A percentile compares a stretch with the other conserved stretches of the same genome.
Evolutionary conservation across 2,329 filamentous ascomycete genomes (phyloP).

Genomic region (Domatiomyces catenatus): DNA sequence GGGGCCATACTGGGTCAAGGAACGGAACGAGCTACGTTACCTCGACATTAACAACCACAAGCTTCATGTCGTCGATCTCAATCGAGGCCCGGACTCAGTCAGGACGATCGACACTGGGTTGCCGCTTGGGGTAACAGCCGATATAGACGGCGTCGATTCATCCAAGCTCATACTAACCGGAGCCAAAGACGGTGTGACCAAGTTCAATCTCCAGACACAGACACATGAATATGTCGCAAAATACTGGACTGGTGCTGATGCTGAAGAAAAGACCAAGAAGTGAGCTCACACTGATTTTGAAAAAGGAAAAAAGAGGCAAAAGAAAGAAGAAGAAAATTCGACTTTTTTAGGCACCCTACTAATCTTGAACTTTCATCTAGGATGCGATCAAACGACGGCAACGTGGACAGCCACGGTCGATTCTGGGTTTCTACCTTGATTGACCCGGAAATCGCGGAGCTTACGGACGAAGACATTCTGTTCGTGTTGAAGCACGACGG

Average conservation of each 20-base stretch:
- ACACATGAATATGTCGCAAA: slow-evolving; percentile 41
- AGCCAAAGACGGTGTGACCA: slow-evolving; percentile 68
- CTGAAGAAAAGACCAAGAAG: slow-evolving; percentile 32
- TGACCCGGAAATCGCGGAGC: slow-evolving; percentile 50
- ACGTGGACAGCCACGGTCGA: slow-evolving; percentile 60
- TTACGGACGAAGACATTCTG: slow-evolving; percentile 45
- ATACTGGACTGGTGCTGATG: slow-evolving; percentile 38
- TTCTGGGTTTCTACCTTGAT: slow-evolving; percentile 70
- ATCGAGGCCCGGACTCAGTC: slow-evolving; percentile 45
- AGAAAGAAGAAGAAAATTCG: too few relatives aligned
- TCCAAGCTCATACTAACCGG: slow-evolving; percentile 58
- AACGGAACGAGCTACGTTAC: slow-evolving; percentile 28
- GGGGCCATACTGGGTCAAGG: slow-evolving; percentile 26
- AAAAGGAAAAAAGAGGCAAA: too few relatives aligned
- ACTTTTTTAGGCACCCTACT: neutral
- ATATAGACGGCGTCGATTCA: slow-evolving; percentile 49
- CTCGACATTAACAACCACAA: slow-evolving; percentile 63
- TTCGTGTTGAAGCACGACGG: slow-evolving; percentile 52
- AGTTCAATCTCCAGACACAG: slow-evolving; percentile 50
- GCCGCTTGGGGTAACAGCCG: slow-evolving; percentile 55
- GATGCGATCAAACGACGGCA: slow-evolving; percentile 62
- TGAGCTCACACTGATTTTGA: too few relatives aligned
- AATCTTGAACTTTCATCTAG: slow-evolving; percentile 18
- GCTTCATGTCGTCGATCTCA: slow-evolving; percentile 55
- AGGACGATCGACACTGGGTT: slow-evolving; percentile 41